phyloP scores from a whole-genome alignment of 2,329 filamentous ascomycete species.

The Drechmeria coniospora region DNA sequence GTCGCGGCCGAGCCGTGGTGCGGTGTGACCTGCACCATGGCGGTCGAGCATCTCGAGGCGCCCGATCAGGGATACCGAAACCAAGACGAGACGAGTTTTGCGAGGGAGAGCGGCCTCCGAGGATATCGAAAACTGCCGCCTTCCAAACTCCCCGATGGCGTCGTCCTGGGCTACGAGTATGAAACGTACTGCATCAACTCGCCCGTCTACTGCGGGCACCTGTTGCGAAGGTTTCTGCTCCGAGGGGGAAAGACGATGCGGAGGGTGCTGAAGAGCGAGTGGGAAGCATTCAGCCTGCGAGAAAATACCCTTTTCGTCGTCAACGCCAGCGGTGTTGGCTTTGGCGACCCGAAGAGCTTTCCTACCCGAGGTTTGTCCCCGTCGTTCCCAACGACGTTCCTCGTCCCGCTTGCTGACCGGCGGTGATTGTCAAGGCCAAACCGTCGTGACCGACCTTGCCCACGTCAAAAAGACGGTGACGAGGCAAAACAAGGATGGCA shows the following conservation, averaged over 20 bases:
- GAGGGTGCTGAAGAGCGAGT: slow-evolving; percentile 13
- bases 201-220: slow-evolving; percentile 32
- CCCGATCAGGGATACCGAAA: slow-evolving; percentile 22
- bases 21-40: slow-evolving; percentile 32
- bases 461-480: slow-evolving; percentile 30
- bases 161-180: slow-evolving; percentile 33
- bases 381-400: too few relatives aligned
- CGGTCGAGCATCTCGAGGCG: slow-evolving; percentile 35
- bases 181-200: slow-evolving; percentile 39
- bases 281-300: slow-evolving; percentile 14
- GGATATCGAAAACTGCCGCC: slow-evolving; percentile 13
- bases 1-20: slow-evolving; percentile 13
- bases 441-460: slow-evolving; percentile 20
- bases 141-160: slow-evolving; percentile 24
- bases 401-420: too few relatives aligned
- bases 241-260: slow-evolving; percentile 14
- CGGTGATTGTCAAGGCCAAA: slow-evolving; percentile 13
- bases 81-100: slow-evolving; percentile 13
- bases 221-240: slow-evolving; percentile 17
- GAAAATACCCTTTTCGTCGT: slow-evolving; percentile 12
- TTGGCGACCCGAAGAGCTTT: slow-evolving; percentile 16
- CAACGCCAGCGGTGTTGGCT: slow-evolving; percentile 19
- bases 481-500: slow-evolving; percentile 44
- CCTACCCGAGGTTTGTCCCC: slow-evolving; percentile 16
- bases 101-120: slow-evolving; percentile 12